Base-by-base conservation (phyloP, 805 yeast genomes). In the Ogataea ramenticola region DNA sequence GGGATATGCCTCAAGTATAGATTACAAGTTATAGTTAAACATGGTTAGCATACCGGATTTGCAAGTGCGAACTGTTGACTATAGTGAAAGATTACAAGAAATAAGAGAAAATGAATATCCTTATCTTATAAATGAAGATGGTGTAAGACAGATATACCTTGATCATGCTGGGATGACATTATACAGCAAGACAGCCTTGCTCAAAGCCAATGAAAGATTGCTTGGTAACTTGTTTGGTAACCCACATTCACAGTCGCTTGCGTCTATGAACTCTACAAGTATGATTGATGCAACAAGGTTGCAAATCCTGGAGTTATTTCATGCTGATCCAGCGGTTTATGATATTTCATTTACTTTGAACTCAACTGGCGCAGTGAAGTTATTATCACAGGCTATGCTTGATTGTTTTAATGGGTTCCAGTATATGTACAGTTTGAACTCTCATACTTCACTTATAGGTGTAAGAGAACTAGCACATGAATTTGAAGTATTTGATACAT, bases 151-250 rank as follows among this genome's bases (percentile, higher is more conserved):
- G 35, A 40, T 51, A 3, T 71, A 71, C 42, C 52, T 71, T 24
- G 76, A 71, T 44, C 68, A 69, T 51, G 75, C 76, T 2, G 76
- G 74, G 1, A 57, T 67, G 41, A 66, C 74, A 1, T 42, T 67
- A 2, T 60, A 61, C 34, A 56, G 69, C 2, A 52, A 53, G 26
- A 43, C 61, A 1, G 46, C 67, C 7, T 46, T 69, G 4, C 48
- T 54, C 24, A 46, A 44, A 6, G 44, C 57, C 11, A 52, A 62
- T 9, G 49, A 54, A 36, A 39, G 34, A 6, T 44, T 71, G 31
- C 39, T 56, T 10, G 14, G 49, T 1, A 49, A 48, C 21, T 43
- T 63, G 3, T 52, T 55, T 19, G 70, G 66, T 6, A 71, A 71
- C 47, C 74, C 76, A 3, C 76, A 71, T 45, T 70, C 75, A 6